Base-by-base conservation (phyloP, 129 eudicot species). In the Chrysanthemum lavandulifolium region DNA sequence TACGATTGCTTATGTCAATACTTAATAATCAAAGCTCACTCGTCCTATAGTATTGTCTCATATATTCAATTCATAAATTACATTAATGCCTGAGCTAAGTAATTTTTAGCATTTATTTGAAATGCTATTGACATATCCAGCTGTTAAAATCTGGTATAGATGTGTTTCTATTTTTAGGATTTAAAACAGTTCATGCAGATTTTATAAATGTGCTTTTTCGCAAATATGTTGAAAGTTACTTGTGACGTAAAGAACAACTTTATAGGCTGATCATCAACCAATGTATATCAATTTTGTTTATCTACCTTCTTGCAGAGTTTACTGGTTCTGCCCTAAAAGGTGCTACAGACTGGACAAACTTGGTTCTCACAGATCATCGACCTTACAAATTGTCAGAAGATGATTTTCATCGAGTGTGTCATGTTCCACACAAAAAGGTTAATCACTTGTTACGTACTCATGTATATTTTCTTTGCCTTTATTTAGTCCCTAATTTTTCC, bases 401-500 rank as follows among this genome's bases (percentile, higher is more conserved):
- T 70, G 96, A 93, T 70, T 90, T 74, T 69, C 33, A 85, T 29
- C 86, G 97, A 51, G 87, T 93, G 65, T 87, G 95, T 75, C 66
- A 25, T 57, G 73, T 93, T 72, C 98, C 98, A 47, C 96, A 21
- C 23, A 83, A 80, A 79, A 93, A 93, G 96, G 96, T 89, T 63
- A 47, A 79, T 18, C 49, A 33, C 18, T 45, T 72, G 45, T 66
- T 40, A 48, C 56, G n/a, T 64, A 11, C 36, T 63, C 12, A 18
- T 50, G 45, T 56, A 66, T 25, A 55, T 64, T 64, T 33, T 78
- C 21, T 36, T 67, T 12, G 33, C 15, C 36, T n/a, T 73, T n/a
- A 59, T 14, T 43, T 45, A 58, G 47, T 60, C 79, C 47, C 53
- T 68, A 61, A 73, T 14, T 52, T 48, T 51, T 65, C 43, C 48